Conservation (phyloP, 768 basidiomycete genomes). For the Amanita rubescens region DNA sequence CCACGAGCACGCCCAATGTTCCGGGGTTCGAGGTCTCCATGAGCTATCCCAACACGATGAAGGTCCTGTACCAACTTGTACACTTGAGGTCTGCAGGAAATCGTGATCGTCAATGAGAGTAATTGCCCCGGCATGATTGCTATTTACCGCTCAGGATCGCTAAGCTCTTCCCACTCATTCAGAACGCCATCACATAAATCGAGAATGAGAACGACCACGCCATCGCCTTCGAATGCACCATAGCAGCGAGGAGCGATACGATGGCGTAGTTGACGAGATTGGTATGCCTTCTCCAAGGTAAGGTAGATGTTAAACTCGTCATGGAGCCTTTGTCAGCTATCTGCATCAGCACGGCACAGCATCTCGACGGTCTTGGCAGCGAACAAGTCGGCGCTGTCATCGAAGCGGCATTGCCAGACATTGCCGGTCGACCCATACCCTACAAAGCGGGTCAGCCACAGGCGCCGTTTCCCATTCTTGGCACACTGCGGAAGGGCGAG, state of each 20-base stretch:
- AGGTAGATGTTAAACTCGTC: conserved; percentile 15
- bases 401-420: conserved; percentile 16
- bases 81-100: conserved; percentile 15
- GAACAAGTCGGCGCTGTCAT: conserved; percentile 12
- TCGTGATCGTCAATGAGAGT: conserved; percentile 11
- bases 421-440: conserved; percentile 16
- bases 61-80: conserved; percentile 14
- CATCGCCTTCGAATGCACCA: conserved; percentile 13
- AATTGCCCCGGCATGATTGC: conserved; percentile 8
- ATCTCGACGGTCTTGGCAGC: conserved; percentile 13
- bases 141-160: conserved; percentile 12
- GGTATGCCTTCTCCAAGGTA: conserved; percentile 13
- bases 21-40: conserved; percentile 15
- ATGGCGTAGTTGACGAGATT: conserved; percentile 11
- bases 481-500: conserved; percentile 12
- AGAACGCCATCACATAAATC: conserved; percentile 15
- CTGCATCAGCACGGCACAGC: conserved; percentile 12
- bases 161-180: conserved; percentile 14
- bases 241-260: conserved; percentile 16
- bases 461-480: conserved; percentile 11
- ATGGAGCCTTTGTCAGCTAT: conserved; percentile 12
- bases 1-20: conserved; percentile 12
- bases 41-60: conserved; percentile 14
- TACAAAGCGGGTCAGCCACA: conserved; percentile 16
- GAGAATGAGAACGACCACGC: conserved; percentile 14